Evolutionary conservation across 306 rosid genomes (phyloP), one percentile per base, ranked within the genome.

Genomic region (Pyrus betulifolia): DNA sequence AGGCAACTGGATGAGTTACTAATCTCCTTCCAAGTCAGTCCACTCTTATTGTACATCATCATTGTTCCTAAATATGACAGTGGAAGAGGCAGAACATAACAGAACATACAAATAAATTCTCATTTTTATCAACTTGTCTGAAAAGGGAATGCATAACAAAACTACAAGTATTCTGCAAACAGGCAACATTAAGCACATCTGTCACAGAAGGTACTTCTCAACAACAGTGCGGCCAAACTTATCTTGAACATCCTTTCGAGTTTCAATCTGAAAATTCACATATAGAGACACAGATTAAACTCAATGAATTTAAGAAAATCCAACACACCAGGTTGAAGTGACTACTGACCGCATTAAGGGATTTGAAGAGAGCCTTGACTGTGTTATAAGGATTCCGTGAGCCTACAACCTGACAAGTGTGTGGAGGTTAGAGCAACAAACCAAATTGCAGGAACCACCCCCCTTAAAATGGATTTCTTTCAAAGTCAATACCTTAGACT

Each of bases 151-250:
- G 23, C 40, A 35, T 33, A 28, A 33, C 33, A 72, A 33, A 33
- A 72, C 72, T 15, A 13, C 5, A 44, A 5, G 58, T 25, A 69
- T 69, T 44, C 38, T 45, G 72, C 35, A 69, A 45, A 46, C 35
- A 45, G 11, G 22, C 38, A 28, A 62, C n/a, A 62, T 30, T 62
- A 77, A 67, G 58, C 72, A 45, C 33, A 69, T 25, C 79, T 68
- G 75, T 87, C 83, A 94, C 79, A 90, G 76, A 69, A 94, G 79
- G 85, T 92, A 90, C 87, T 85, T 94, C 93, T 94, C 89, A 27
- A 92, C 97, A 74, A 94, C 97, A 42, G 98, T 91, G 70, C 97
- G 88, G 6, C 98, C 98, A 42, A 90, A 85, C 89, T 90, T 94
- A 75, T 90, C 93, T 90, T 92, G 95, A 46, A 90, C 89, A 80